Conservation (phyloP, 176 grass and related monocot genomes). For the Carex parvula region DNA sequence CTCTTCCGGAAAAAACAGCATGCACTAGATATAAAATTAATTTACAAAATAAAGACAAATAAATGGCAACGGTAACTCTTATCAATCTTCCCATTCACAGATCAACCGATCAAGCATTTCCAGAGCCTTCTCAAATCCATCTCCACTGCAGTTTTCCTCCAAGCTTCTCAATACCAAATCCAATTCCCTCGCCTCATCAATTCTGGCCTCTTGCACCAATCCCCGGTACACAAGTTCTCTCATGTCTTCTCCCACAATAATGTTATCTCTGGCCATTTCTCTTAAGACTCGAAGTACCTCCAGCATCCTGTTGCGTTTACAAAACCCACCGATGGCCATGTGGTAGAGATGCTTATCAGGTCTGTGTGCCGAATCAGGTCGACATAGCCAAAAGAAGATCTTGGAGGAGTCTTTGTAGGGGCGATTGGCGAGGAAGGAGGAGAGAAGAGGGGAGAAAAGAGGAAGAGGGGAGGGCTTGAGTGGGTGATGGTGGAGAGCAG, state of each 20-base stretch:
- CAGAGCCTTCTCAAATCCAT: neutral
- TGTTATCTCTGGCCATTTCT: slow-evolving; percentile 12
- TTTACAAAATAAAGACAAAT: neutral
- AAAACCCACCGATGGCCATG: neutral
- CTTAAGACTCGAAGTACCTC: neutral
- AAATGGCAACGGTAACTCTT: neutral
- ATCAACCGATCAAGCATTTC: neutral
- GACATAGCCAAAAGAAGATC: slow-evolving; percentile 36
- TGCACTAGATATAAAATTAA: neutral
- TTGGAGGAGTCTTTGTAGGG: slow-evolving; percentile 30
- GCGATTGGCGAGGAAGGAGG: slow-evolving; percentile 24
- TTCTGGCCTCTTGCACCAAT: slow-evolving; percentile 29
- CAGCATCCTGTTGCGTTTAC: neutral
- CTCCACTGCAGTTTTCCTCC: slow-evolving; percentile 5
- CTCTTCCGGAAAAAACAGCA: too few species aligned
- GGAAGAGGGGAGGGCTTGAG: slow-evolving; percentile 35
- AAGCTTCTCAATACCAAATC: slow-evolving; percentile 23
- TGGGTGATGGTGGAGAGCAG: slow-evolving; percentile 34
- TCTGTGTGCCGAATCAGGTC: slow-evolving; percentile 21
- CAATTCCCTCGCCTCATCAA: slow-evolving; percentile 39
- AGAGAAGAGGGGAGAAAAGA: slow-evolving; percentile 35
- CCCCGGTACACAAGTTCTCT: slow-evolving; percentile 12
- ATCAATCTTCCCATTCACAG: slow-evolving; percentile 4
- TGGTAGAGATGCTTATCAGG: slow-evolving; percentile 17
- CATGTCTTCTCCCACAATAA: slow-evolving; percentile 10